These are phyloP conservation scores for Rubus idaeus DNA, from an alignment of 306 rosid species.

Conservation along the genomic window DNA sequence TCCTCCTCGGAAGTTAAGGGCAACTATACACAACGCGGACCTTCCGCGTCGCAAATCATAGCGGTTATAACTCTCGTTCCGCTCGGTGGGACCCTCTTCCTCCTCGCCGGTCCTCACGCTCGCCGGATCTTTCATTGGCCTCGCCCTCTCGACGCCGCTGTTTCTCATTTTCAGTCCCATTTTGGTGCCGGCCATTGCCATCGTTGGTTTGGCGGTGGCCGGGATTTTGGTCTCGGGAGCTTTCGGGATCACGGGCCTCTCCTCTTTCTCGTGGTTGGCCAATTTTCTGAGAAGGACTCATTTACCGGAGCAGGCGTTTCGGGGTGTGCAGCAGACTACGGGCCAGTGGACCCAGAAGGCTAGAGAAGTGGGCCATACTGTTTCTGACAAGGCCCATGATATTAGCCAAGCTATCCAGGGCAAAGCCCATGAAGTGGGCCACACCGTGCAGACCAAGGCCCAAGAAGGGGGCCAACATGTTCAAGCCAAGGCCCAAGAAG, in stretches of 20 bases:
- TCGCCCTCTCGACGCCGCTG: conserved; percentile 48
- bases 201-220: conserved; percentile 36
- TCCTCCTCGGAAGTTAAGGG: conserved; percentile 8
- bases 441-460: background rate
- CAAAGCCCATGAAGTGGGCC: background rate
- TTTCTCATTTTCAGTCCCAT: conserved; percentile 58
- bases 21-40: conserved; percentile 16
- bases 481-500: conserved; percentile 16
- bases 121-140: conserved; percentile 39
- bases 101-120: conserved; percentile 45
- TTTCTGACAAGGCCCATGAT: background rate
- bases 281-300: conserved; percentile 28
- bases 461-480: conserved; percentile 6
- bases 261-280: conserved; percentile 59
- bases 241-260: conserved; percentile 51
- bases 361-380: conserved; percentile 19
- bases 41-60: conserved; percentile 35
- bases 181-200: conserved; percentile 44
- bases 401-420: background rate
- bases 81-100: conserved; percentile 45
- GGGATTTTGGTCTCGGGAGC: conserved; percentile 60
- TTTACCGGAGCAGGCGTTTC: conserved; percentile 32
- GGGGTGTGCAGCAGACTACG: conserved; percentile 25
- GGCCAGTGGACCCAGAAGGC: conserved; percentile 29
- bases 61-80: conserved; percentile 46